phyloP scores from a whole-genome alignment of 208 protist genomes.

The Eutreptiella sp. region DNA sequence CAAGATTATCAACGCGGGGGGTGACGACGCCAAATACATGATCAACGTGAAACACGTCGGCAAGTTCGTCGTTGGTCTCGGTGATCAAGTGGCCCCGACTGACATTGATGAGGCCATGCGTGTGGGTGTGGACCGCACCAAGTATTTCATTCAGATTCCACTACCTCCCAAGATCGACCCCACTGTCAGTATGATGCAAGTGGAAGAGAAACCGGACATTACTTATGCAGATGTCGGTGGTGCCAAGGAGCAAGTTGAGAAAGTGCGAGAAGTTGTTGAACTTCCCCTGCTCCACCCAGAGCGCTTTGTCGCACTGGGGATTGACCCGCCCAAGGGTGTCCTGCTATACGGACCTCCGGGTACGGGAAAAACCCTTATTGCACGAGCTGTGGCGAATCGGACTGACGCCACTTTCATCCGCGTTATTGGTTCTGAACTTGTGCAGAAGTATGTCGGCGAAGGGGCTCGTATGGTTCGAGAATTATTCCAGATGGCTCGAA shows the following conservation, averaged over 20 bases:
- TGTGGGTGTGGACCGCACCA: constrained; percentile 94
- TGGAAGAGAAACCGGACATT: constrained; percentile 95
- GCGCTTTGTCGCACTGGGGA: constrained; percentile 96
- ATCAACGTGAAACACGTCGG: constrained; percentile 95
- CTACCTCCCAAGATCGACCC: constrained; percentile 99
- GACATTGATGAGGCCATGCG: constrained; percentile 99
- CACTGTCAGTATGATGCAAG: constrained; percentile 99
- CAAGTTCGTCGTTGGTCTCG: constrained; percentile 99
- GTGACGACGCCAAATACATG: constrained; percentile 90
- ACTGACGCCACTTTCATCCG: constrained; percentile 99
- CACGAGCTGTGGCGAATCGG: constrained; percentile 98
- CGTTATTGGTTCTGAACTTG: constrained; percentile 99
- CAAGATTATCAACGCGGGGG: constrained; percentile 94
- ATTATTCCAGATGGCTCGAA: constrained; percentile 98
- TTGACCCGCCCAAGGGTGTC: constrained; percentile 99
- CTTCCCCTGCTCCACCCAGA: constrained; percentile 99
- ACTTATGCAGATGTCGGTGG: constrained; percentile 99
- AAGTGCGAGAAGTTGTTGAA: constrained; percentile 99
- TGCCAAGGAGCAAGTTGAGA: constrained; percentile 98
- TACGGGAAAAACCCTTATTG: constrained; percentile 98
- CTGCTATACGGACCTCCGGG: constrained; percentile 98
- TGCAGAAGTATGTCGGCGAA: constrained; percentile 99
- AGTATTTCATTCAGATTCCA: constrained; percentile 99
- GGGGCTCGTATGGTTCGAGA: constrained; percentile 99
- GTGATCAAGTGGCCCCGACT: constrained; percentile 94